Evolutionary conservation across 2,329 filamentous ascomycete genomes (phyloP), one percentile per base, ranked within the genome.

Genomic region (Neurospora sp.): DNA sequence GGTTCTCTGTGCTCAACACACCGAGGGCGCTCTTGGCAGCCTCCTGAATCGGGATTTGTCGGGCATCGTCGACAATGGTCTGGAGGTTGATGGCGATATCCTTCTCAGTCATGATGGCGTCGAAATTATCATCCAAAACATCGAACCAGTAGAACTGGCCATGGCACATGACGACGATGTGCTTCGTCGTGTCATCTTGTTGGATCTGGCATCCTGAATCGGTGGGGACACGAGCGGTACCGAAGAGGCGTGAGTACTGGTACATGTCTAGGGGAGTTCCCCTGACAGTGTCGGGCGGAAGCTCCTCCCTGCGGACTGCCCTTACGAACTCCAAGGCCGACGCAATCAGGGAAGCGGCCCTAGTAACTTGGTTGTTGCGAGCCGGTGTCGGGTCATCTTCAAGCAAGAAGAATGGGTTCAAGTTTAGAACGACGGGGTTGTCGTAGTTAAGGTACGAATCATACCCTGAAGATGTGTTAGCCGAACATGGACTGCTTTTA

Each of bases 141-240:
- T 99, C 96, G 76, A 99, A 99, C 95, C 95, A 98, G 81, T 99
- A 99, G 77, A 98, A 94, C 75, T 99, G 96, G 1, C 96, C 96
- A 73, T 95, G 92, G 77, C 93, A 97, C 81, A 98, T 86, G 62
- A 98, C 93, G 10, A 97, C 91, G 43, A 99, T 85, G 79, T 99
- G 96, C 81, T 93, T 97, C 3, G 95, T 92, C n/a, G 90, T 88
- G 0, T 93, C 92, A 76, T 98, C 94, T 78, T 98, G 94, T 73
- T 94, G 93, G 76, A 99, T 98, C 75, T 97, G 91, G 78, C 96
- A 99, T 5, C 96, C 96, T 77, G 96, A 90, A 38, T 97, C 92
- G 0, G 95, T 98, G 0, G 96, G 96, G 8, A 99, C 92, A 74
- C 96, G 89, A 66, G 96, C 94, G 0, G 96, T 98, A 68, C 96